A percentile compares a stretch with the other conserved stretches of the same genome.
Conservation (phyloP, 2,329 filamentous ascomycete species). For the Bipolaris zeicola region DNA sequence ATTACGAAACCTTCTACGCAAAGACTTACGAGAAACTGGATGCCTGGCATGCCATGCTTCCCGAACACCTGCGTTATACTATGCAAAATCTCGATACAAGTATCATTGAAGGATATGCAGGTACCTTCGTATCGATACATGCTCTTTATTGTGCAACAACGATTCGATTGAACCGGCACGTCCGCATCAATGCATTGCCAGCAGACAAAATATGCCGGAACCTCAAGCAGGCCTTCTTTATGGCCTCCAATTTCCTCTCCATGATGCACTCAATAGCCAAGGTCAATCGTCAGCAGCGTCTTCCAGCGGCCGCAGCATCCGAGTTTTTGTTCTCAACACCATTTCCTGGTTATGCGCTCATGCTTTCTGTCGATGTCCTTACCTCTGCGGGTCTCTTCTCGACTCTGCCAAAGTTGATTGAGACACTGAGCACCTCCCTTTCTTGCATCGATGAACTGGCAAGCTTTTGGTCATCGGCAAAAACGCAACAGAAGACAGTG, state of each 20-base stretch:
- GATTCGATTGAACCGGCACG: constrained; percentile 69
- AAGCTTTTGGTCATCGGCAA: constrained; percentile 64
- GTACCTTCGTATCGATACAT: constrained; percentile 68
- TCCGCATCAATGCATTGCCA: constrained; percentile 35
- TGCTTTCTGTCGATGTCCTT: constrained; percentile 70
- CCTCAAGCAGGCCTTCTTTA: constrained; percentile 35
- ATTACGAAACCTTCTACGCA: constrained; percentile 60
- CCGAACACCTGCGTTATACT: constrained; percentile 60
- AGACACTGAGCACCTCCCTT: constrained; percentile 60
- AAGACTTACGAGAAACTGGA: constrained; percentile 59
- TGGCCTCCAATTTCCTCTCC: constrained; percentile 37
- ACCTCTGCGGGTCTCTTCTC: constrained; percentile 59
- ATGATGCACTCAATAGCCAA: constrained; percentile 43
- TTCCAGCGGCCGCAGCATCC: constrained; percentile 29
- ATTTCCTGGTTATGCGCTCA: constrained; percentile 65
- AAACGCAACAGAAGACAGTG: constrained; percentile 58
- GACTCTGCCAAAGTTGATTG: constrained; percentile 58
- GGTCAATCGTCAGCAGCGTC: constrained; percentile 34
- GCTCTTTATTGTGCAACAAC: constrained; percentile 68
- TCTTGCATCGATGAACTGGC: constrained; percentile 62
- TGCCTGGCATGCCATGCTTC: constrained; percentile 64
- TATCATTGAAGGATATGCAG: constrained; percentile 59
- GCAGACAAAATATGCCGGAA: constrained; percentile 40
- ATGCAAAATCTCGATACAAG: constrained; percentile 63
- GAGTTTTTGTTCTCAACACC: constrained; percentile 57